phyloP scores from a whole-genome alignment of 345 rosid species.

The Eucalyptus curtisii region DNA sequence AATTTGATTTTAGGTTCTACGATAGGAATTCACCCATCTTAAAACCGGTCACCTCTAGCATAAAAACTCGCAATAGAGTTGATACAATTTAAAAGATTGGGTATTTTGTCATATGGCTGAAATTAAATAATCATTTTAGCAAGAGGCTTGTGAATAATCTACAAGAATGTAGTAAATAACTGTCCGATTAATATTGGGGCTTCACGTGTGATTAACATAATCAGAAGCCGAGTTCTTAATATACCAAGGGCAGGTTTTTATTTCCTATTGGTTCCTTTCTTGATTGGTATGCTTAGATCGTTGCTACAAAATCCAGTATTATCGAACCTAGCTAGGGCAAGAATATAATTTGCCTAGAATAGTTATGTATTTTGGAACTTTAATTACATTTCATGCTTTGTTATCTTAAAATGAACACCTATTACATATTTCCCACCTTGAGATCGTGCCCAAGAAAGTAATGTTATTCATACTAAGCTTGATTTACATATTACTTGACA shows the following conservation, averaged over 20 bases:
- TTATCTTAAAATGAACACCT: neutral
- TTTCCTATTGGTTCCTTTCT: neutral
- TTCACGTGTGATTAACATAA: too few relatives aligned
- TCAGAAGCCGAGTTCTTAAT: neutral
- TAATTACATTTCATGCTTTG: neutral
- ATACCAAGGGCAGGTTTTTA: neutral
- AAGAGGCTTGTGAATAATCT: too few relatives aligned
- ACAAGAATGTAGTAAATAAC: too few relatives aligned
- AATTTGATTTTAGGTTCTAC: too few relatives aligned
- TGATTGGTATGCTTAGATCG: neutral
- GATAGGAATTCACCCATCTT: too few relatives aligned
- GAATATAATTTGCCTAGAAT: neutral
- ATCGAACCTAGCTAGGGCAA: neutral
- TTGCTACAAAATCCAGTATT: neutral
- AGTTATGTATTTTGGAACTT: neutral
- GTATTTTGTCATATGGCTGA: too few relatives aligned
- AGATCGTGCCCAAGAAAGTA: neutral
- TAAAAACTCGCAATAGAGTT: too few relatives aligned
- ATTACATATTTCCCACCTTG: neutral
- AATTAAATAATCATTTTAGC: too few relatives aligned
- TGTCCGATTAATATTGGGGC: too few relatives aligned
- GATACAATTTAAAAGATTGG: too few relatives aligned
- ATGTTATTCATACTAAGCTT: neutral
- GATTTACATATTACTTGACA: neutral
- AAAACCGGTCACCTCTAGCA: accelerated